phyloP scores from a whole-genome alignment of 2,329 filamentous ascomycete species.

The Sclerotinia spermophila region DNA sequence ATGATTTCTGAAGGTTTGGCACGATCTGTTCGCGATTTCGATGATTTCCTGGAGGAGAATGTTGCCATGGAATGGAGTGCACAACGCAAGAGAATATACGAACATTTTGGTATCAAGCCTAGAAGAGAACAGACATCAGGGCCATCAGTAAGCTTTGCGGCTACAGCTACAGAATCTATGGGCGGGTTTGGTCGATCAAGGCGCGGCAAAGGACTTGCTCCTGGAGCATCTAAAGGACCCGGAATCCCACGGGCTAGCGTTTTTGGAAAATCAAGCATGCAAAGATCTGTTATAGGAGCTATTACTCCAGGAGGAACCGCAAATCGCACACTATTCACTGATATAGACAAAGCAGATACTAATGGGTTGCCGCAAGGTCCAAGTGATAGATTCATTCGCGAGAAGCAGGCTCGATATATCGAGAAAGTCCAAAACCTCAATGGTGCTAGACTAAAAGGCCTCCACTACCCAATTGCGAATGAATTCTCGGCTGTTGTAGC shows the following conservation, averaged over 20 bases:
- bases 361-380: slow-evolving; percentile 46
- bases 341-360: slow-evolving; percentile 57
- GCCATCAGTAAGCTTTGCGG: slow-evolving; percentile 30
- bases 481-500: slow-evolving; percentile 73
- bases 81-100: slow-evolving; percentile 87
- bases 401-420: slow-evolving; percentile 80
- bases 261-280: slow-evolving; percentile 67
- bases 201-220: slow-evolving; percentile 45
- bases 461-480: slow-evolving; percentile 68
- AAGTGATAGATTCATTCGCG: slow-evolving; percentile 72
- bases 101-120: slow-evolving; percentile 86
- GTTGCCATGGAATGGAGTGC: slow-evolving; percentile 94
- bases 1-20: slow-evolving; percentile 91
- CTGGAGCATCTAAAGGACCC: slow-evolving; percentile 34
- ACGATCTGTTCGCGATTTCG: slow-evolving; percentile 85
- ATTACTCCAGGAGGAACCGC: slow-evolving; percentile 61
- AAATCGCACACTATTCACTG: slow-evolving; percentile 63
- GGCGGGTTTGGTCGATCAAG: slow-evolving; percentile 59
- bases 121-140: slow-evolving; percentile 43
- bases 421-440: slow-evolving; percentile 79
- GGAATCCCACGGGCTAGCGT: slow-evolving; percentile 47
- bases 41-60: slow-evolving; percentile 90
- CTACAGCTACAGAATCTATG: slow-evolving; percentile 41
- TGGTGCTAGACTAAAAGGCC: slow-evolving; percentile 61
- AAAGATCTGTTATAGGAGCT: slow-evolving; percentile 83